Evolutionary conservation across 352 stramenopile species (phyloP), one percentile per base, ranked within the genome.

Genomic region (Stramenopiles sp.): DNA sequence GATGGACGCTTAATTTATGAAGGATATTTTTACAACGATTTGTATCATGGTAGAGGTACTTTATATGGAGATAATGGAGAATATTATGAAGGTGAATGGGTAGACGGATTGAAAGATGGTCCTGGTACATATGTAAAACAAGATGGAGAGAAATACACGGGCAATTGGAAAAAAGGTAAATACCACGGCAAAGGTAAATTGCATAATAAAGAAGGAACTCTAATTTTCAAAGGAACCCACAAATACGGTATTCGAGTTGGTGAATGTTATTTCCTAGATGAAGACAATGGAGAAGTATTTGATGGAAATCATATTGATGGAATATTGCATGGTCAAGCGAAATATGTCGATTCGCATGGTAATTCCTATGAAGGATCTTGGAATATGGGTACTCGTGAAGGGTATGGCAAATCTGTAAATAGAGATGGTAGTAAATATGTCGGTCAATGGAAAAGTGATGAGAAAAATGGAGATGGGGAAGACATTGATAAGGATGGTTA

Each of bases 81-180:
- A 76, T 31, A 33, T 31, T 76, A 76, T 33, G 65, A 76, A 4
- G 65, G 65, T 7, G 31, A 31, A 20, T 76, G 65, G 65, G 13
- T 13, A 13, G 7, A 31, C 30, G 65, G 65, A 20, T 76, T 33
- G 7, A 76, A 33, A 33, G 4, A 76, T 76, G 65, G 65, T 31
- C 13, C 7, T 33, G 65, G 65, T 76, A 20, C 7, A 76, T 13
- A 33, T 7, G 31, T 33, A 13, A 31, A 76, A 7, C 65, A 31
- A 76, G 13, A 76, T 33, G 80, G 80, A 30, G 80, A 83, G 30
- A 80, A 79, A 38, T 80, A 81, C 63, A 79, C 80, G 30, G 80
- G 80, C 27, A 7, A 73, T n/a, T 83, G 80, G 80, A 73, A 83
- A 29, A 76, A 33, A 7, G 79, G 79, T 4, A 32, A 78, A 4